Percentiles rank a stretch among this genome's conserved stretches.
These are phyloP conservation scores for Talaromyces trachyspermus DNA, from an alignment of 495 filamentous ascomycete genomes.

Conservation along the genomic window DNA sequence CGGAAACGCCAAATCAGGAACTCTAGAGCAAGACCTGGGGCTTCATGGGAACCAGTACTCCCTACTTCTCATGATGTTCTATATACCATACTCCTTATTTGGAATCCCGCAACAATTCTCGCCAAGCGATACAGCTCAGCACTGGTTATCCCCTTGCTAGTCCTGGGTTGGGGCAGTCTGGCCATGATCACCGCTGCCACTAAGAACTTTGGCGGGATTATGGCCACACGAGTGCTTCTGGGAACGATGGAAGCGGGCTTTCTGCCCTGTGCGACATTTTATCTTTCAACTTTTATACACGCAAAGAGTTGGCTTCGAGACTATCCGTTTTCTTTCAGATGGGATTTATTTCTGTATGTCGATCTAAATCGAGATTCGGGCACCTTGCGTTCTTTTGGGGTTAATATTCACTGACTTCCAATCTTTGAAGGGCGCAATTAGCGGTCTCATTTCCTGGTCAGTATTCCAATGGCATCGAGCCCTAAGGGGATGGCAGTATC, in stretches of 20 bases:
- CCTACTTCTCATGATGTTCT: constrained; percentile 54
- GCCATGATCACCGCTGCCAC: constrained; percentile 38
- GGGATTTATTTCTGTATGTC: constrained; percentile 41
- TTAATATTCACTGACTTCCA: no score
- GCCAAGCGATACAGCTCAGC: constrained; percentile 50
- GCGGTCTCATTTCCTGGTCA: constrained; percentile 34
- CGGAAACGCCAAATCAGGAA: constrained; percentile 55
- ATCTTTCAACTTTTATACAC: constrained; percentile 47
- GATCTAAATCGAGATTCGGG: no score
- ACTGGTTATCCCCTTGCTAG: constrained; percentile 45
- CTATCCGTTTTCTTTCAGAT: constrained; percentile 50
- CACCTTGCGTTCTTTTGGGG: no score
- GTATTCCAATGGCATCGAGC: constrained; percentile 19
- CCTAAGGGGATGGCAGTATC: constrained; percentile 45
- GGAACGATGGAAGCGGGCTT: constrained; percentile 10
- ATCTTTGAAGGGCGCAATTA: constrained; percentile 43
- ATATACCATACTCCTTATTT: constrained; percentile 56
- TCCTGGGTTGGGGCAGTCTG: constrained; percentile 43
- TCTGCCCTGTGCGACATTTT: constrained; percentile 32
- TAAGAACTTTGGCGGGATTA: constrained; percentile 48
- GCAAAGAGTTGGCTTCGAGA: constrained; percentile 46
- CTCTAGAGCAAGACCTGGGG: constrained; percentile 34
- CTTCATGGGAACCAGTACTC: constrained; percentile 54
- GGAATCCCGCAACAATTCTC: constrained; percentile 50
- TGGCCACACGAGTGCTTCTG: constrained; percentile 24